Evolutionary conservation across 306 rosid genomes (phyloP).

Genomic region (Rosa rugosa): DNA sequence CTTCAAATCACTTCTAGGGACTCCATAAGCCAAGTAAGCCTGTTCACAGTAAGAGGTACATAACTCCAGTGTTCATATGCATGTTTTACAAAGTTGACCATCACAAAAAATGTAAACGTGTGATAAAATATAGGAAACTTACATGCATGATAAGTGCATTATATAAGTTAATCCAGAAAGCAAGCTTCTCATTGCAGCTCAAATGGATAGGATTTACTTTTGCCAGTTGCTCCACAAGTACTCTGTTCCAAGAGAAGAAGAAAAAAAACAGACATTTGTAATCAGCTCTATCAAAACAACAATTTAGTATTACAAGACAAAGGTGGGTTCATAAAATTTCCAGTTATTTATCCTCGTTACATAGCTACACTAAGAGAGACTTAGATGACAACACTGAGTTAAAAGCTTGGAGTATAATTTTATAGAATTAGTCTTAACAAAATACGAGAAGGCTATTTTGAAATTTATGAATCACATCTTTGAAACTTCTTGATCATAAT

Average conservation of each 20-base stretch:
- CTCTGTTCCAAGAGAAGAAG: slow-evolving; percentile 34
- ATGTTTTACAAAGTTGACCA: slow-evolving; percentile 1
- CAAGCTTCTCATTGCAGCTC: slow-evolving; percentile 60
- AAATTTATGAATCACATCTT: background rate
- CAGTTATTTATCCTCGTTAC: background rate
- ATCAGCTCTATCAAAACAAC: slow-evolving; percentile 10
- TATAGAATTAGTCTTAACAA: background rate
- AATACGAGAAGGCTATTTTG: background rate
- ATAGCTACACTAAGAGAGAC: background rate
- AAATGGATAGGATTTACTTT: slow-evolving; percentile 65
- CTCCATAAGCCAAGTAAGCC: slow-evolving; percentile 87
- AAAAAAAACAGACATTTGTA: background rate
- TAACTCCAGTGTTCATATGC: background rate
- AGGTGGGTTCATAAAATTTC: background rate
- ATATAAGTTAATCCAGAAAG: slow-evolving; percentile 78
- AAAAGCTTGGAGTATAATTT: background rate
- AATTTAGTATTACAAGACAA: slow-evolving; percentile 1
- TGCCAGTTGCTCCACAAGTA: slow-evolving; percentile 75
- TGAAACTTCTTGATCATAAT: background rate
- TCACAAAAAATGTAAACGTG: background rate
- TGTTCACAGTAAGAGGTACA: slow-evolving; percentile 21
- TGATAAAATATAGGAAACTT: slow-evolving; percentile 24
- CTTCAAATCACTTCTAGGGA: slow-evolving; percentile 75
- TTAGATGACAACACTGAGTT: background rate
- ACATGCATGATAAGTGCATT: slow-evolving; percentile 82